phyloP scores from a whole-genome alignment of 1,284 basidiomycete genomes.

The Pyrrhoderma lamaoense region DNA sequence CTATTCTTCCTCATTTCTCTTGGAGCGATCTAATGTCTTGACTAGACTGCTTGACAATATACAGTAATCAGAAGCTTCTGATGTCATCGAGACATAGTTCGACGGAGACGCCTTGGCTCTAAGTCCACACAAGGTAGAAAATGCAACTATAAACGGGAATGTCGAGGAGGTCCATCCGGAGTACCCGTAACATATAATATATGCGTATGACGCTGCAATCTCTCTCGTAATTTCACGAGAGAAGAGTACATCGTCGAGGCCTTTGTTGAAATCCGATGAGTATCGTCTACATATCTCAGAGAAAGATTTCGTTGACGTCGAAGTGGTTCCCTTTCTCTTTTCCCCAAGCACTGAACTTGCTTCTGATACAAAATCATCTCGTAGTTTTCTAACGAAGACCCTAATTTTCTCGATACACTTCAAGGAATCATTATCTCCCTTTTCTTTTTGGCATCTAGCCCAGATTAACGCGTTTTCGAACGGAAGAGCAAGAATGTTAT shows the following conservation, averaged over 20 bases:
- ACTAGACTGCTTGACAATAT: too few relatives aligned
- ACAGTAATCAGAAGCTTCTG: too few relatives aligned
- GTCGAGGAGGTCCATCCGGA: too few relatives aligned
- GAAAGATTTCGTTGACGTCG: too few relatives aligned
- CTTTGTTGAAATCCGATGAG: too few relatives aligned
- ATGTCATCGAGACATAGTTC: too few relatives aligned
- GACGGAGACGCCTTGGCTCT: too few relatives aligned
- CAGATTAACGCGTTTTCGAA: constrained; percentile 9
- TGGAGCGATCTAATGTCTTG: too few relatives aligned
- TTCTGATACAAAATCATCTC: background rate
- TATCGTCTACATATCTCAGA: too few relatives aligned
- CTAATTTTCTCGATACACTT: constrained; percentile 1
- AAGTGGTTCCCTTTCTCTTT: too few relatives aligned
- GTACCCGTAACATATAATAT: constrained; percentile 15
- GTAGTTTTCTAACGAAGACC: constrained; percentile 2
- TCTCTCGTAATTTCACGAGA: constrained; percentile 18
- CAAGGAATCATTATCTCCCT: background rate
- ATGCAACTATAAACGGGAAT: background rate
- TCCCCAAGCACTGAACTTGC: background rate
- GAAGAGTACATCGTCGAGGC: too few relatives aligned
- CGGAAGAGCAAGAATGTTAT: constrained; percentile 1
- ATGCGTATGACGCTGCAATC: constrained; percentile 47
- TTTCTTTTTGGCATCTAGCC: background rate
- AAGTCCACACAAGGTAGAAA: background rate
- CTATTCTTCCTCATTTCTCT: too few relatives aligned